Evolutionary conservation across 768 basidiomycete species (phyloP).

Genomic region (Pholiota molesta): DNA sequence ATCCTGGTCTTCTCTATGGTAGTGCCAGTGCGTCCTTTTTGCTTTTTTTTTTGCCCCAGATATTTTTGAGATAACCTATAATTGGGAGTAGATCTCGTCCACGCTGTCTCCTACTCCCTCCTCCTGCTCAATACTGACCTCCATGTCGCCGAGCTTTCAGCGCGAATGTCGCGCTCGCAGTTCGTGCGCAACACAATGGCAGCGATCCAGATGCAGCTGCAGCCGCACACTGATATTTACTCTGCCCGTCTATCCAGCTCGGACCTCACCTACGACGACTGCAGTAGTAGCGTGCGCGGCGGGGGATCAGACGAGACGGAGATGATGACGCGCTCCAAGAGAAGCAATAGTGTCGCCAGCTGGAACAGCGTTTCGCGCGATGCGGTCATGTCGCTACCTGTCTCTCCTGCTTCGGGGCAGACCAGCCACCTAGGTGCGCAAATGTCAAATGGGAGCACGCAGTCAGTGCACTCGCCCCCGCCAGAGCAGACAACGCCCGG

Average conservation of each 20-base stretch:
- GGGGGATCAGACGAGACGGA: slow-evolving; percentile 61
- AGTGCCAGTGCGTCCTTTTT: slow-evolving; percentile 68
- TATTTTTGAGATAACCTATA: slow-evolving; percentile 2
- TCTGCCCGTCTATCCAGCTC: slow-evolving; percentile 53
- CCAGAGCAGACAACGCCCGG: slow-evolving; percentile 30
- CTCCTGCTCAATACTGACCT: slow-evolving; percentile 96
- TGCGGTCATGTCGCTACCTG: slow-evolving; percentile 44
- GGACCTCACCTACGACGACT: slow-evolving; percentile 70
- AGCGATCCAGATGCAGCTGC: slow-evolving; percentile 80
- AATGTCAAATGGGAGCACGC: slow-evolving; percentile 46
- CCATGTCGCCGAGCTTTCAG: slow-evolving; percentile 88
- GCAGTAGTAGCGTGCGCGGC: slow-evolving; percentile 57
- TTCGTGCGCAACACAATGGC: slow-evolving; percentile 92
- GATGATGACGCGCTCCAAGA: slow-evolving; percentile 59
- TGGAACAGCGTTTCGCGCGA: slow-evolving; percentile 81
- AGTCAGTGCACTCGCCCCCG: slow-evolving; percentile 48
- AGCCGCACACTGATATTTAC: slow-evolving; percentile 38
- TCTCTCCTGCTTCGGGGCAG: slow-evolving; percentile 30
- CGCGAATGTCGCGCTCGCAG: slow-evolving; percentile 89
- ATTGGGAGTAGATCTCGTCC: slow-evolving; percentile 74
- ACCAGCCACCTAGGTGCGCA: slow-evolving; percentile 34
- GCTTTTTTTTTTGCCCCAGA: neutral
- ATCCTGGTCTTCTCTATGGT: slow-evolving; percentile 79
- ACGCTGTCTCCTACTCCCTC: slow-evolving; percentile 91
- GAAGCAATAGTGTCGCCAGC: slow-evolving; percentile 84